These are phyloP conservation scores for Trichoderma asperellum DNA, from an alignment of 2,329 filamentous ascomycete genomes.

Conservation along the genomic window DNA sequence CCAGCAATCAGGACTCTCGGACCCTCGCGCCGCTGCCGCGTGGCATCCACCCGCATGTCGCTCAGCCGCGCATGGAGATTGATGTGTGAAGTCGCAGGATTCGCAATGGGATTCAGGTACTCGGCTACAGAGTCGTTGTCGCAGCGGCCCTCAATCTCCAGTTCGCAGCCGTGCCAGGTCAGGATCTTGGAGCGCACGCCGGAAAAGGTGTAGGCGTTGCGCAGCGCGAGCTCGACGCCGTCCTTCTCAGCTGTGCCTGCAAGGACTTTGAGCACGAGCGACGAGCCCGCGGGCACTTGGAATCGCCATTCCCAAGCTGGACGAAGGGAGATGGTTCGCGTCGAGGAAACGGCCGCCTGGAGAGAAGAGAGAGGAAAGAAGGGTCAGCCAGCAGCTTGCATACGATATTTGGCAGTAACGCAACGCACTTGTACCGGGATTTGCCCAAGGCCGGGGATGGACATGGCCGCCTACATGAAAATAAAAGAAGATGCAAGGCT, in stretches of 20 bases:
- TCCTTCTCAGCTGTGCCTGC: constrained; percentile 90
- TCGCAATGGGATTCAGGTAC: constrained; percentile 71
- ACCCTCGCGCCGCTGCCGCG: constrained; percentile 55
- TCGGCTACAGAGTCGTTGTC: constrained; percentile 62
- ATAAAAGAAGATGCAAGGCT: constrained; percentile 12
- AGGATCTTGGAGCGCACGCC: constrained; percentile 86
- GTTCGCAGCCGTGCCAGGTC: constrained; percentile 86
- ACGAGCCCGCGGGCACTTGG: constrained; percentile 61
- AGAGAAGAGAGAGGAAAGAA: constrained; percentile 16
- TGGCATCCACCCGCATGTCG: constrained; percentile 66
- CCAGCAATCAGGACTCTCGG: constrained; percentile 87
- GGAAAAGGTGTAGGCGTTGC: constrained; percentile 78
- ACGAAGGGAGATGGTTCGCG: constrained; percentile 57
- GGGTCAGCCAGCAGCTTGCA: not conserved
- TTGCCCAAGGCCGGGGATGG: constrained; percentile 74
- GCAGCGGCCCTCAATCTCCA: constrained; percentile 72
- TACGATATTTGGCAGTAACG: constrained; percentile 30
- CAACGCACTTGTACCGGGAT: constrained; percentile 61
- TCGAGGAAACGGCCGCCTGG: constrained; percentile 46
- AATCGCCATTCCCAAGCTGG: constrained; percentile 79
- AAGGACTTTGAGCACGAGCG: constrained; percentile 63
- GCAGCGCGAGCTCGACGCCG: constrained; percentile 86
- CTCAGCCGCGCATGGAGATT: constrained; percentile 90
- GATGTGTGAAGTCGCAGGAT: constrained; percentile 76
- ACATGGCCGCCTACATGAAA: constrained; percentile 58